A percentile compares a stretch with the other conserved stretches of the same genome.
These are phyloP conservation scores for Boletus reticuloceps DNA, from an alignment of 768 basidiomycete genomes.

Conservation along the genomic window DNA sequence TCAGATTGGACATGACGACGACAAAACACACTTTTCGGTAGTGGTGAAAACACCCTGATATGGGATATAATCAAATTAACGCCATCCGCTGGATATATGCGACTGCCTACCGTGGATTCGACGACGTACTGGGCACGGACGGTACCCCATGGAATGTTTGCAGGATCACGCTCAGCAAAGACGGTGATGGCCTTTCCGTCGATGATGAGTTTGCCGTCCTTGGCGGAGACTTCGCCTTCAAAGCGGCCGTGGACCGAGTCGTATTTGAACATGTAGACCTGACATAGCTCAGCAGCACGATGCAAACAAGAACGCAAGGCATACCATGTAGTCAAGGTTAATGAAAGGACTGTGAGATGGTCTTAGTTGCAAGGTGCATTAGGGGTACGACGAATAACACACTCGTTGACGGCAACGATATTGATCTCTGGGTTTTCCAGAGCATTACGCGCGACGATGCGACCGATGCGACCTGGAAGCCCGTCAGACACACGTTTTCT, in stretches of 20 bases:
- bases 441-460: slow-evolving; percentile 96
- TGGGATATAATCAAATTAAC: slow-evolving; percentile 3
- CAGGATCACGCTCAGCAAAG: slow-evolving; percentile 85
- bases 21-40: slow-evolving; percentile 65
- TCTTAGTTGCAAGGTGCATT: slow-evolving; percentile 3
- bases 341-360: slow-evolving; percentile 81
- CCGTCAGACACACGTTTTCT: slow-evolving; percentile 5
- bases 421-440: slow-evolving; percentile 69
- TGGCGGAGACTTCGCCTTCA: slow-evolving; percentile 77
- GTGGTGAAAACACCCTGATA: slow-evolving; percentile 94
- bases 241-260: slow-evolving; percentile 93
- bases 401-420: slow-evolving; percentile 97
- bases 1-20: not conserved
- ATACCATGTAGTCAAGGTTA: slow-evolving; percentile 92
- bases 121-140: slow-evolving; percentile 90
- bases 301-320: slow-evolving; percentile 13
- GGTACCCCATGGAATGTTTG: slow-evolving; percentile 77
- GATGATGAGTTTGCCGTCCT: slow-evolving; percentile 88
- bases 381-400: slow-evolving; percentile 29
- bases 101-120: slow-evolving; percentile 79
- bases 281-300: slow-evolving; percentile 2
- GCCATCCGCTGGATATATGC: not conserved
- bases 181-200: slow-evolving; percentile 74
- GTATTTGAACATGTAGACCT: slow-evolving; percentile 99
- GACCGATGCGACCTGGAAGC: slow-evolving; percentile 90